Base-by-base conservation (phyloP, 2,329 filamentous ascomycete species). In the Diaporthe destruens region DNA sequence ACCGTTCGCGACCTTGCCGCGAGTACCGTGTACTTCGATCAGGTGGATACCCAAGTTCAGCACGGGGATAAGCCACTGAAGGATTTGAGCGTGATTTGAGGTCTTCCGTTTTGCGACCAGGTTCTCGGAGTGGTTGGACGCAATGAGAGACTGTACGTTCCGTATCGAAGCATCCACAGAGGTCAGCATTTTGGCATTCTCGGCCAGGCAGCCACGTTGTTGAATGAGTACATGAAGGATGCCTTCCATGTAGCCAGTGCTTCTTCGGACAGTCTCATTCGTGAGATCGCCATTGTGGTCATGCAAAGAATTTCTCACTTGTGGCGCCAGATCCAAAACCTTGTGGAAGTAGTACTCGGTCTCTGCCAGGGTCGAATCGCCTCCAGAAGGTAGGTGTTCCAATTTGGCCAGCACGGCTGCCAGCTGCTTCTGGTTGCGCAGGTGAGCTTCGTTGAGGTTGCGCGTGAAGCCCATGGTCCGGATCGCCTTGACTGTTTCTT, bases 381-480 rank as follows among this genome's bases (percentile, higher is more conserved):
- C 73, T 42, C 76, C 75, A 51, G 80, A 73, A n/a, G 80, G 76
- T 9, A 89, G 75, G 74, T 87, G 77, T 44, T 84, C 78, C 3
- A 86, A 87, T 7, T 85, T 86, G 1, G 94, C 88, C 36, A 99
- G 86, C 2, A 98, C 87, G 6, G 87, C 82, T 7, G 93, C 88
- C 9, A 94, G 85, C 0, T 93, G 92, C 36, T 89, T 86, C 81
- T 99, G 96, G 69, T 90, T 90, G 51, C 88, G 87, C 23, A 98
- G 85, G 55, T 92, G 86, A 78, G 93, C 90, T 18, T 90, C 91
- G 75, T 93, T 91, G 20, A 97, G 86, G 79, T 98, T 98, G 68
- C 92, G 91, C 77, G 92, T 92, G 77, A 99, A 89, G 5, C 96
- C 96, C 96, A 99, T 98, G 72, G 92, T 89, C 47, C 94, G 91